Evolutionary conservation across 257 asterid genomes (phyloP).

Genomic region (Scutellaria minor): DNA sequence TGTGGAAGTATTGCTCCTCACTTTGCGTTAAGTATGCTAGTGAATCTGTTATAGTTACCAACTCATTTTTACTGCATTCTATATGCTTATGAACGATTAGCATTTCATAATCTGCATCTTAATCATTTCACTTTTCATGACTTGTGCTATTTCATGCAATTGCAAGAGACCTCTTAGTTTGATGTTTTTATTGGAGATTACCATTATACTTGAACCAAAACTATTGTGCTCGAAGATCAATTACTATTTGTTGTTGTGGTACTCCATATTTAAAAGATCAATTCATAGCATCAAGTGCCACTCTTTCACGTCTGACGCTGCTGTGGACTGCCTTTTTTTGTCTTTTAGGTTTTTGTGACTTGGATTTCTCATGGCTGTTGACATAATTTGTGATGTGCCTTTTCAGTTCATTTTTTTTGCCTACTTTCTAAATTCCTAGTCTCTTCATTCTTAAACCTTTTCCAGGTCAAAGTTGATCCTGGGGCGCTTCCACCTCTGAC

Average conservation of each 20-base stretch:
- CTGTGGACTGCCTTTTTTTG: slow-evolving; percentile 7
- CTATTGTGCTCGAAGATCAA: not conserved
- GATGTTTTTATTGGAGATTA: slow-evolving; percentile 8
- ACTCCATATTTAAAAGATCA: slow-evolving; percentile 6
- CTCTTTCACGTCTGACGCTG: not conserved
- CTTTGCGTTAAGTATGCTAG: not conserved
- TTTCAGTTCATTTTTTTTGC: slow-evolving; percentile 9
- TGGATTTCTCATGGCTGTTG: slow-evolving; percentile 8
- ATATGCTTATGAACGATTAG: not conserved
- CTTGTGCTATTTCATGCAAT: not conserved
- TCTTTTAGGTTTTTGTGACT: not conserved
- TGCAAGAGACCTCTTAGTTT: slow-evolving; percentile 7
- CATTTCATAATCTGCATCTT: not conserved
- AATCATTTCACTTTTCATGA: slow-evolving; percentile 1
- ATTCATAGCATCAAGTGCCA: not conserved
- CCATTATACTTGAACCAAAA: not conserved
- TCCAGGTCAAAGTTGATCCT: slow-evolving; percentile 68
- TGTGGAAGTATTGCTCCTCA: not conserved
- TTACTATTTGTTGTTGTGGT: not conserved
- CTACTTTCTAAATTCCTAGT: slow-evolving; percentile 6
- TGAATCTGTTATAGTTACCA: not conserved
- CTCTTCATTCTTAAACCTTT: slow-evolving; percentile 22
- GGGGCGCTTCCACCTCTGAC: slow-evolving; percentile 77
- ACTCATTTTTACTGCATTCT: not conserved
- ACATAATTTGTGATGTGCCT: not conserved